phyloP scores from a whole-genome alignment of 2,329 filamentous ascomycete genomes.

The Aspergillus aculeatinus region DNA sequence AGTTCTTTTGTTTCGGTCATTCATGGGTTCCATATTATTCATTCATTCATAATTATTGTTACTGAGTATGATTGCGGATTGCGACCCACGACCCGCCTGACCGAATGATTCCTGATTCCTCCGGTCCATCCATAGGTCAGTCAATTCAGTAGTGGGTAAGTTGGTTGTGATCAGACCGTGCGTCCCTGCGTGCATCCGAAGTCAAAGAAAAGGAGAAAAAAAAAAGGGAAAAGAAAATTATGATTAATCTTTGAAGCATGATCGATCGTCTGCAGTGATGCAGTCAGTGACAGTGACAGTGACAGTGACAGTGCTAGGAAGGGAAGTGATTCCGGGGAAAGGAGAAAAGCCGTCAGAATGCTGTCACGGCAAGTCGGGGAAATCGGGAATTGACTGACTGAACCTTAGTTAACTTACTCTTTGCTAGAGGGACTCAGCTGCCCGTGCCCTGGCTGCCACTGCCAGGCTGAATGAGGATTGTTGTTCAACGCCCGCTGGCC shows the following conservation, averaged over 20 bases:
- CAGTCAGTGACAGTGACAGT: too few relatives aligned
- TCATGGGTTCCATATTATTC: too few relatives aligned
- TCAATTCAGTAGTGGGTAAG: background rate
- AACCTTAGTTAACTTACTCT: background rate
- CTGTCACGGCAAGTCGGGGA: background rate
- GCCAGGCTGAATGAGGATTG: background rate
- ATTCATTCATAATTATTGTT: slow-evolving; percentile 3
- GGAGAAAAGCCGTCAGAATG: background rate
- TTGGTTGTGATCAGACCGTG: too few relatives aligned
- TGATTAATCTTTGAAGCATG: too few relatives aligned
- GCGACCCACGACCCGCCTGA: slow-evolving; percentile 23
- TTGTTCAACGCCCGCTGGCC: background rate
- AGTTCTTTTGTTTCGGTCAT: too few relatives aligned
- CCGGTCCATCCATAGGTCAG: slow-evolving; percentile 1
- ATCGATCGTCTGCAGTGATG: too few relatives aligned
- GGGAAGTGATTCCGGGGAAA: background rate
- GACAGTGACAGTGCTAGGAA: too few relatives aligned
- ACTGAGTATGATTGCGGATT: background rate
- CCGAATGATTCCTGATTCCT: slow-evolving; percentile 15
- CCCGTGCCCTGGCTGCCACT: too few relatives aligned
- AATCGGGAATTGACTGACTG: background rate
- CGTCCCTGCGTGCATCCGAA: background rate
- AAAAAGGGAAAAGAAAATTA: background rate
- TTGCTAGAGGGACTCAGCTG: too few relatives aligned
- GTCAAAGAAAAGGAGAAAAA: background rate